Evolutionary conservation across 2,329 filamentous ascomycete genomes (phyloP), one percentile per base, ranked within the genome.

Genomic region (Lecanoromycetidae sp.): DNA sequence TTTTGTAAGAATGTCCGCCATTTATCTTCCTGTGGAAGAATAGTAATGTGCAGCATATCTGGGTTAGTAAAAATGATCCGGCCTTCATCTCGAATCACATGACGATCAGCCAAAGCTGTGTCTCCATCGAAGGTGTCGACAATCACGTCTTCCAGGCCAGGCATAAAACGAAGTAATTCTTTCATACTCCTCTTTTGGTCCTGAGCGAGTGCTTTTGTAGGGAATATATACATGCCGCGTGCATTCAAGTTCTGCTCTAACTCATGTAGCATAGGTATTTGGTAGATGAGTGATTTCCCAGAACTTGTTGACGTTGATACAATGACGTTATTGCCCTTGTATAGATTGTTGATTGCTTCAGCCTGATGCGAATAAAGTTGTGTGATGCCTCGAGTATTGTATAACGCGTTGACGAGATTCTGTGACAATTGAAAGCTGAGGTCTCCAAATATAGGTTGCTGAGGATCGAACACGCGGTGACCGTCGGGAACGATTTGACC

Each of bases 101-200:
- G 86, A 19, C 91, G 77, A 52, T 84, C 80, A 4, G 67, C 64
- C 79, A 93, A 88, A 0, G 84, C 80, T 0, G 91, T 98, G 61
- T 98, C 91, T 5, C 91, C 91, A 60, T 98, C 91, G 56, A 94
- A 96, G 0, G 91, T 95, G 59, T 95, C 91, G 2, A 95, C 86
- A 15, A 93, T 67, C 0, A 80, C 69, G 34, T 84, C 72, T 58
- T 87, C 79, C 19, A 96, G 65, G 0, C 79, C 80, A 1, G 82
- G 76, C 74, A 98, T 84, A 57, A 83, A 94, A 1, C 75, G 68
- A 51, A 96, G 69, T 60, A 96, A 75, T 44, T 94, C 87, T 57
- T 84, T 85, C 61, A 98, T 70, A 55, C 87, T 94, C 55, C 87
- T 76, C 56, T 82, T 80, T 63, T 98, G 91, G 63, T 98, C 91